Conservation (phyloP, 257 asterid species). For the Solanum neorickii region DNA sequence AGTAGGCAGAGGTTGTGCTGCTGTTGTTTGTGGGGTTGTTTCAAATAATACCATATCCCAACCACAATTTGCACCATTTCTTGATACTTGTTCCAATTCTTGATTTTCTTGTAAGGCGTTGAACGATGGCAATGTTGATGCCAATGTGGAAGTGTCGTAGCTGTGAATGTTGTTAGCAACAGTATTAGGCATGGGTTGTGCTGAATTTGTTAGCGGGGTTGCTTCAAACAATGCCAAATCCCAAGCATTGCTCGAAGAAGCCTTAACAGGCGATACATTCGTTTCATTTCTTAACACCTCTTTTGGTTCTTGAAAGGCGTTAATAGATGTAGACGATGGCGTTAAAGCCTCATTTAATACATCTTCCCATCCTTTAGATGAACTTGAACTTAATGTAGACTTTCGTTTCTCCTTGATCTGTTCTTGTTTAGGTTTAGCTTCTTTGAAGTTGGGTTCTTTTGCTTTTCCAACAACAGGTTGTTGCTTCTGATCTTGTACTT, state of each 20-base stretch:
- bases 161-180: background rate
- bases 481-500: background rate
- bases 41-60: conserved; percentile 30
- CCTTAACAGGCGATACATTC: background rate
- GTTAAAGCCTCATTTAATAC: conserved; percentile 25
- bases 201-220: background rate
- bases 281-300: background rate
- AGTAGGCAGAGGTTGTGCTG: background rate
- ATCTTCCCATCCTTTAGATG: conserved; percentile 35
- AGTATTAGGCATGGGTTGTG: background rate
- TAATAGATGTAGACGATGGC: background rate
- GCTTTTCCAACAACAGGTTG: background rate
- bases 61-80: background rate
- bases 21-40: background rate
- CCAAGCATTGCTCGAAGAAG: conserved; percentile 9
- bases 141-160: background rate
- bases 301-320: background rate
- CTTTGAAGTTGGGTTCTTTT: background rate
- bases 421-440: conserved; percentile 3
- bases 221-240: conserved; percentile 28
- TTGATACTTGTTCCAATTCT: background rate
- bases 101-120: background rate
- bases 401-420: conserved; percentile 1
- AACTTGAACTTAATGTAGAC: background rate
- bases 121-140: background rate